These are phyloP conservation scores for Lanmaoa pseudosensibilis DNA, from an alignment of 768 basidiomycete species.

Conservation along the genomic window DNA sequence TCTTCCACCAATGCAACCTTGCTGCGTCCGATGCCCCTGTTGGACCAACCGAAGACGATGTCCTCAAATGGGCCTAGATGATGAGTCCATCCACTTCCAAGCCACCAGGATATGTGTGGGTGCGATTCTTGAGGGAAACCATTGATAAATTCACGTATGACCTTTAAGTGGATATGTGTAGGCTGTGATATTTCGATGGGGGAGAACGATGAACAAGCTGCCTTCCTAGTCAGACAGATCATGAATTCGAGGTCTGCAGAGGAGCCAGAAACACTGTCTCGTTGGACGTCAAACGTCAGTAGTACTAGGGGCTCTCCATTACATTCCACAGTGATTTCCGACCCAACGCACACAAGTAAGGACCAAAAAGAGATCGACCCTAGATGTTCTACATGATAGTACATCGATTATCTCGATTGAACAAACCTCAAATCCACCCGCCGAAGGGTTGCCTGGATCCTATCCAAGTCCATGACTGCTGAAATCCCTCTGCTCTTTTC, in stretches of 20 bases:
- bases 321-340: too few relatives aligned
- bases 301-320: neutral
- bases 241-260: constrained; percentile 15
- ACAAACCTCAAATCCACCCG: too few relatives aligned
- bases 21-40: constrained; percentile 50
- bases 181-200: neutral
- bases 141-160: neutral
- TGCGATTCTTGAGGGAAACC: constrained; percentile 6
- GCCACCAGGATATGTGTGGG: constrained; percentile 2
- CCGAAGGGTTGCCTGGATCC: too few relatives aligned
- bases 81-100: neutral
- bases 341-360: too few relatives aligned
- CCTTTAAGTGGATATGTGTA: constrained; percentile 3
- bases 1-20: constrained; percentile 60
- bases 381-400: too few relatives aligned
- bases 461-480: too few relatives aligned
- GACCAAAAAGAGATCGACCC: too few relatives aligned
- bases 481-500: too few relatives aligned
- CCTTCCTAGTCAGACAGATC: constrained; percentile 5
- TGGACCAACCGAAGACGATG: constrained; percentile 48
- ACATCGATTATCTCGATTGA: too few relatives aligned
- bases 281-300: neutral
- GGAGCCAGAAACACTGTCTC: neutral
- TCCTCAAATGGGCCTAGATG: constrained; percentile 42
- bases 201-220: neutral